Evolutionary conservation across 768 basidiomycete species (phyloP).

Genomic region (Coprinopsis marcescibilis): DNA sequence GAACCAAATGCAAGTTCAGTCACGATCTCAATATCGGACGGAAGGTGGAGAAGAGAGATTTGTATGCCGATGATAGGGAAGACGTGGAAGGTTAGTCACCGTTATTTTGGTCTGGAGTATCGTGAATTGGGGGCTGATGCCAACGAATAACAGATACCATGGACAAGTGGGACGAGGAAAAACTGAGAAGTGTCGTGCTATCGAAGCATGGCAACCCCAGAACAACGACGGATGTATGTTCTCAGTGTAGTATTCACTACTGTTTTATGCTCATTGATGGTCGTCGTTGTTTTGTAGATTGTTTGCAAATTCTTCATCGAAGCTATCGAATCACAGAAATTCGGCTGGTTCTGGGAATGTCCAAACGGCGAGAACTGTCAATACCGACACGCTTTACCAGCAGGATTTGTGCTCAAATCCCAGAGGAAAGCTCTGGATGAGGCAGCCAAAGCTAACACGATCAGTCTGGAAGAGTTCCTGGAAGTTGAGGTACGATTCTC

Average conservation of each 20-base stretch:
- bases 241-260: too few species aligned
- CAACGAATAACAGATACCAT: conserved; percentile 67
- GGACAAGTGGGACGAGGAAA: conserved; percentile 97
- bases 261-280: too few species aligned
- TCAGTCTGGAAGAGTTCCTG: conserved; percentile 94
- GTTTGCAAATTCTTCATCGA: conserved; percentile 98
- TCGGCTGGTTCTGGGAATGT: conserved; percentile 97
- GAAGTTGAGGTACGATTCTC: conserved; percentile 78
- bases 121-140: neutral
- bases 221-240: conserved; percentile 81
- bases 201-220: conserved; percentile 87
- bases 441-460: conserved; percentile 80
- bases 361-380: conserved; percentile 83
- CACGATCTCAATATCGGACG: conserved; percentile 86
- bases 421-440: conserved; percentile 91
- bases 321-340: conserved; percentile 90
- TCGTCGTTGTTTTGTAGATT: conserved; percentile 62
- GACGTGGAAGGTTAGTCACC: conserved; percentile 56
- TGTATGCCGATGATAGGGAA: conserved; percentile 86
- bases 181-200: conserved; percentile 79
- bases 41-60: conserved; percentile 92
- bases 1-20: conserved; percentile 93
- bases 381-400: conserved; percentile 92
- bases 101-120: conserved; percentile 1
- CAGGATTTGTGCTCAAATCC: conserved; percentile 92